phyloP scores from a whole-genome alignment of 805 yeast genomes.

The Lachancea nothofagi region DNA sequence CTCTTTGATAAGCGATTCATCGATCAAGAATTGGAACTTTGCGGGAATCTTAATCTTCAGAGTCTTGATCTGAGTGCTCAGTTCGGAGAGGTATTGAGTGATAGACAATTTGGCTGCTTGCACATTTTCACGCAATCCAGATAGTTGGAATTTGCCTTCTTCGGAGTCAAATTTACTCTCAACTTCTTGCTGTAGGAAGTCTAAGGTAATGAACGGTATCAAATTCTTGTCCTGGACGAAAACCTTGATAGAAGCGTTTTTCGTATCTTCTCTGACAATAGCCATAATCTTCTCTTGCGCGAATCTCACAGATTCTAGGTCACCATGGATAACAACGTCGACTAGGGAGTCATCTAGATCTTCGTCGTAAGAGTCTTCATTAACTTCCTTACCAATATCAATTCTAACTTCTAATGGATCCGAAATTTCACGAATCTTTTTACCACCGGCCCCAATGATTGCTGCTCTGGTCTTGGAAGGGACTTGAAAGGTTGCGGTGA shows the following conservation, averaged over 20 bases:
- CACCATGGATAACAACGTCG: constrained; percentile 70
- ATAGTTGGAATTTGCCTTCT: constrained; percentile 43
- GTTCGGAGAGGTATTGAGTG: constrained; percentile 38
- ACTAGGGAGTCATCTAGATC: constrained; percentile 58
- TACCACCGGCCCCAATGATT: constrained; percentile 85
- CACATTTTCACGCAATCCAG: constrained; percentile 70
- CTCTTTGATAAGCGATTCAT: constrained; percentile 46
- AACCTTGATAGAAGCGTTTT: constrained; percentile 46
- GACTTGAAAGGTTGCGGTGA: constrained; percentile 51
- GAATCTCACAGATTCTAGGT: constrained; percentile 68
- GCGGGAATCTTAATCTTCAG: constrained; percentile 63
- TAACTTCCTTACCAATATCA: constrained; percentile 37
- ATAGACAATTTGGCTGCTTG: constrained; percentile 49
- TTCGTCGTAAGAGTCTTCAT: constrained; percentile 41
- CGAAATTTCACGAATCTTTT: constrained; percentile 70
- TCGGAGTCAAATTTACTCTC: constrained; percentile 19
- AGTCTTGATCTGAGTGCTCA: constrained; percentile 42
- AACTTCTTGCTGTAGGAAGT: constrained; percentile 27
- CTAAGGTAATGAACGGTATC: constrained; percentile 30
- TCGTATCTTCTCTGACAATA: constrained; percentile 72
- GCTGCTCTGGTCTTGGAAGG: constrained; percentile 75
- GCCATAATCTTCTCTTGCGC: constrained; percentile 67
- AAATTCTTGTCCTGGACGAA: constrained; percentile 38
- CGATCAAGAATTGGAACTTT: constrained; percentile 63
- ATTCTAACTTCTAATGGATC: constrained; percentile 69